Evolutionary conservation across 2,329 filamentous ascomycete species (phyloP), one percentile per base, ranked within the genome.

Genomic region (Penicillium concentricum): DNA sequence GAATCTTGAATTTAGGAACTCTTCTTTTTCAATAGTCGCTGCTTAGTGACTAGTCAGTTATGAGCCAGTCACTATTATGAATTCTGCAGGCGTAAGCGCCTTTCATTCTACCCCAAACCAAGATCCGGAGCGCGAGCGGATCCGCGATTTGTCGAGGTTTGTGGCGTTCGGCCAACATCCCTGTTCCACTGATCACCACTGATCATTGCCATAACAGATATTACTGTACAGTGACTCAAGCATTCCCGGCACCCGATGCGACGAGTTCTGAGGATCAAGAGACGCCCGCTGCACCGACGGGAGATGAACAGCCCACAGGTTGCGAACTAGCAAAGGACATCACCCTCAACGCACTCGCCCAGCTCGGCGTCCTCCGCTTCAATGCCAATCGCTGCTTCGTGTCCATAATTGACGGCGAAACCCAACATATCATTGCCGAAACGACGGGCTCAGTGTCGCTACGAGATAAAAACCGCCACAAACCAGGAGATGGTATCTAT

Each of bases 401-500:
- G 28, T 84, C 81, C 2, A 70, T 84, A 32, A 82, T 84, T 59
- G 81, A 83, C 57, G 69, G 70, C 6, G 69, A 73, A 3, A 69
- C 74, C 48, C 81, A 84, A 59, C 66, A 82, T 59, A 71, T 84
- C 34, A 72, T 84, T 24, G 81, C 82, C 56, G 81, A 84, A 60
- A 79, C 81, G 7, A 81, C 80, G 0, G 69, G 72, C 1, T 73
- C 70, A 2, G 71, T 77, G 0, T 75, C 74, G 0, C 63, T 83
- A 3, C 63, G 69, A 12, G 42, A 69, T 56, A 64, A 69, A 26
- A 34, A 60, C 9, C 53, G 61, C 5, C 67, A 72, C 56, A 49
- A 47, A 5, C 55, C 63, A 0, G 61, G 64, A 22, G 69, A 73
- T 58, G 68, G 65, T 5, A 51, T 73, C 18, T 72, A 69, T 45